Base-by-base conservation (phyloP, 2,329 filamentous ascomycete species). In the Talaromyces sp. region DNA sequence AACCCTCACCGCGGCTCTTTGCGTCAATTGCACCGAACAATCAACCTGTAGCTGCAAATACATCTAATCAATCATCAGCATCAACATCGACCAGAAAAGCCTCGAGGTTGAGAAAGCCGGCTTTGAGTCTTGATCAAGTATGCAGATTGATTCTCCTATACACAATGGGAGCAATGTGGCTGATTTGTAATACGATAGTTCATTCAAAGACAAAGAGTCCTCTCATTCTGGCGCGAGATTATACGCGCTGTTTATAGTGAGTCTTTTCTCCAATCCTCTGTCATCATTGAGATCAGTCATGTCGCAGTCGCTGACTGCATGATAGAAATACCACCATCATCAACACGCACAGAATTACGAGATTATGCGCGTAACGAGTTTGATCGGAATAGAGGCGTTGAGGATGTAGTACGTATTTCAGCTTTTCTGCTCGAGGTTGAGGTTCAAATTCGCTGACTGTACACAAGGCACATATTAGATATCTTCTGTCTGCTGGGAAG, bases 361-460 rank as follows among this genome's bases (percentile, higher is more conserved):
- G 69, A 64, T n/a, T 80, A 80, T 66, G 79, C 79, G 23, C 75
- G 77, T 3, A 65, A 72, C 21, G 79, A 80, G 63, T 81, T 81
- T 62, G 74, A 76, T 63, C 72, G 79, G 16, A 76, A 80, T 69
- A 73, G 71, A 14, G 64, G 74, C 39, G 74, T 80, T n/a, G 73
- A 72, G 2, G 79, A 81, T 64, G 64, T 78, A 65, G 77, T 79
- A 67, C 28, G 75, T 70, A 23, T 21, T 28, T 39, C 18, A 50
- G 33, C 9, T 12, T 1, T 21, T 33, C 21, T 14, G n/a, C 18
- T 21, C 31, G 16, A n/a, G 16, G 9, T 18, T 50, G n/a, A n/a
- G n/a, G 28, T 2, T 33, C 16, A 2, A 16, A n/a, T 18, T 35
- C 57, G 37, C 14, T 62, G 31, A 11, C 46, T 14, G 33, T 8